Conservation (phyloP, 371 early-diverging fungal genomes). For the Mortierella sp. region DNA sequence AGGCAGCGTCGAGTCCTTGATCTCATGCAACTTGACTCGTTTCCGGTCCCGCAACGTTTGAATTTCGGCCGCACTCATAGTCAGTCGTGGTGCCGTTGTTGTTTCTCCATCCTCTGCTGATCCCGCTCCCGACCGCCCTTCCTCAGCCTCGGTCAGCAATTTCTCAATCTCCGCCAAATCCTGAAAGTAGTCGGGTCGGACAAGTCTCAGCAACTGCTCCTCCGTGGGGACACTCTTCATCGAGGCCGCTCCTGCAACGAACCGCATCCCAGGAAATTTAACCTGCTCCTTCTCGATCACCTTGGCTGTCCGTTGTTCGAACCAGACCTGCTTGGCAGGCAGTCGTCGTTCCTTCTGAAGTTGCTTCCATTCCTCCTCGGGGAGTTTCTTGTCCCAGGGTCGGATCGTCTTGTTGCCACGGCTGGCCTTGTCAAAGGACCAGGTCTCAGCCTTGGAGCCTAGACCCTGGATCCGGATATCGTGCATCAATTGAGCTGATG, state of each 20-base stretch:
- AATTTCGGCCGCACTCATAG: slow-evolving; percentile 21
- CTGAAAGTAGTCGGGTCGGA: slow-evolving; percentile 48
- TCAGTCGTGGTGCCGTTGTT: background rate
- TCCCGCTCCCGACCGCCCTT: background rate
- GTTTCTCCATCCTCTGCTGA: slow-evolving; percentile 25
- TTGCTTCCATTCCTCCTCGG: slow-evolving; percentile 33
- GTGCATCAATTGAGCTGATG: slow-evolving; percentile 44
- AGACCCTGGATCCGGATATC: slow-evolving; percentile 51
- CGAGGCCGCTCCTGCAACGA: slow-evolving; percentile 64
- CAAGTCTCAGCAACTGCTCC: slow-evolving; percentile 28
- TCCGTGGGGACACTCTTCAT: slow-evolving; percentile 61
- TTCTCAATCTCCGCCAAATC: slow-evolving; percentile 35
- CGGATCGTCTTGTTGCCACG: slow-evolving; percentile 50
- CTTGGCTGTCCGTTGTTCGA: slow-evolving; percentile 38
- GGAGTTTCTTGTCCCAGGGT: slow-evolving; percentile 45
- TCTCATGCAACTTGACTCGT: slow-evolving; percentile 22
- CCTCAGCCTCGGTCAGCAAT: slow-evolving; percentile 50
- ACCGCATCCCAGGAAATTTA: slow-evolving; percentile 62
- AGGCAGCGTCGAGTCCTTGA: slow-evolving; percentile 34
- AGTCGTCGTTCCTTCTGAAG: slow-evolving; percentile 27
- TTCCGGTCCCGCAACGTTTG: slow-evolving; percentile 23
- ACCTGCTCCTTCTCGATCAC: slow-evolving; percentile 55
- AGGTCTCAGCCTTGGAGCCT: slow-evolving; percentile 41
- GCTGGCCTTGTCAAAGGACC: slow-evolving; percentile 45
- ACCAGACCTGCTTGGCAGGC: slow-evolving; percentile 50